Base-by-base conservation (phyloP, 2,329 filamentous ascomycete species). In the Lizonia empirigonia region DNA sequence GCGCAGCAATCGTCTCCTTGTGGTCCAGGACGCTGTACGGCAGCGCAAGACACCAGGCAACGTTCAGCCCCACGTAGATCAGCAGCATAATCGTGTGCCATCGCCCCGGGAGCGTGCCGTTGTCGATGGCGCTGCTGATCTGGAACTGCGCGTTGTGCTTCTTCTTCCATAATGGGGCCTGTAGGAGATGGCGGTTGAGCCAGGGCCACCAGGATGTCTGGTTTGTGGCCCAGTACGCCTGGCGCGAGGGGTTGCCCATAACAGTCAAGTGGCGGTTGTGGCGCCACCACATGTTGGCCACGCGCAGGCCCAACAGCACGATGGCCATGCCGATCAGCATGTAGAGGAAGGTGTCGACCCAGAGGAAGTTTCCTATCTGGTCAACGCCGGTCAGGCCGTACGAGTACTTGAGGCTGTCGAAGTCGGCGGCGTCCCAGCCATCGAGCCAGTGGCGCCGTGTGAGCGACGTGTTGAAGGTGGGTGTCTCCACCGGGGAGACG, bases 91-190 rank as follows among this genome's bases (percentile, higher is more conserved):
- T 69, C 9, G 86, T 82, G 69, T 95, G 89, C 64, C 92, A 85
- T 40, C 90, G 80, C n/a, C 88, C 88, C 0, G 90, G 90, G 15
- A 95, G 76, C 0, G 90, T 93, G 56, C 90, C 88, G 46, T 90
- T 84, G 60, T 86, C 86, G 67, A 90, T 74, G 7, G 86, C 86
- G 15, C 78, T 79, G 18, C 85, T 87, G 12, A 91, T 74, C 65
- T 87, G 85, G 59, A 90, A 81, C 66, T 89, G 86, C 20, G 83
- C 78, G 64, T 94, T 94, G 74, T 94, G 90, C 64, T 90, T 82
- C 67, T 89, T 89, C 47, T 80, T 81, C 65, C 85, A 83, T 15
- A 95, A 74, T 5, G 90, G 90, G 1, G 90, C 86, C 67, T 86
- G 87, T 15, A 87, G 74, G 16, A 90, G 57, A 60, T 88, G 81